Conservation (phyloP, 2,329 filamentous ascomycete genomes). For the Diaporthe capsici region DNA sequence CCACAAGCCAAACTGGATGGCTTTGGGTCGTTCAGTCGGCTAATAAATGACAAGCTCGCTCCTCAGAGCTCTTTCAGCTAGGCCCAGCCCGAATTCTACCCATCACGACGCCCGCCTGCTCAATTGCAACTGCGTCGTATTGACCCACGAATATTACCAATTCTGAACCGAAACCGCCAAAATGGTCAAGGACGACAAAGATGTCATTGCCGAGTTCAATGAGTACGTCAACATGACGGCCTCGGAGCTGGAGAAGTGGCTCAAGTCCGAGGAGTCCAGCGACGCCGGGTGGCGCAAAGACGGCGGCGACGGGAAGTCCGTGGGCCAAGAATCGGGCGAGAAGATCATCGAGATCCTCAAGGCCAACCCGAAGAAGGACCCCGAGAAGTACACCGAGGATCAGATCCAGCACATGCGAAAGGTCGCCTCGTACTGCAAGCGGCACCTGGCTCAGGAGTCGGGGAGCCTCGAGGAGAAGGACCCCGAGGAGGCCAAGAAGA, state of each 20-base stretch:
- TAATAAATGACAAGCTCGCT: background rate
- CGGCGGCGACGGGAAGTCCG: conserved; percentile 69
- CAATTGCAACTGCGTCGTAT: background rate
- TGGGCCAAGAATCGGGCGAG: conserved; percentile 74
- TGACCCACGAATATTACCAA: too few relatives aligned
- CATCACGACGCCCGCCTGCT: background rate
- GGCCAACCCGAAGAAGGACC: conserved; percentile 71
- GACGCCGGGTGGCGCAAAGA: conserved; percentile 73
- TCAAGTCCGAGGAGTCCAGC: conserved; percentile 69
- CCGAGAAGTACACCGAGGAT: conserved; percentile 69
- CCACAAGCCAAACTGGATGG: conserved; percentile 3
- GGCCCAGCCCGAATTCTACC: background rate
- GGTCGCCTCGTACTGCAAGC: conserved; percentile 76
- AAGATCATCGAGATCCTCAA: conserved; percentile 75
- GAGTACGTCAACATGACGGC: conserved; percentile 76
- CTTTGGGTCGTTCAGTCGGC: background rate
- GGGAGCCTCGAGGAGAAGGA: conserved; percentile 68
- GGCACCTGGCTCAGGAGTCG: conserved; percentile 76
- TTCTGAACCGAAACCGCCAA: background rate
- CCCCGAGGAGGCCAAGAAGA: conserved; percentile 59
- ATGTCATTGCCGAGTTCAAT: conserved; percentile 71
- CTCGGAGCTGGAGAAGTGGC: conserved; percentile 72
- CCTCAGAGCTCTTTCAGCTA: background rate
- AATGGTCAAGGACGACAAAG: conserved; percentile 47
- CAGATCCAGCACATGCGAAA: conserved; percentile 72